A percentile compares a stretch with the other conserved stretches of the same genome.
Evolutionary conservation across 2,329 filamentous ascomycete species (phyloP).

Genomic region (Hypoxylon sp.): DNA sequence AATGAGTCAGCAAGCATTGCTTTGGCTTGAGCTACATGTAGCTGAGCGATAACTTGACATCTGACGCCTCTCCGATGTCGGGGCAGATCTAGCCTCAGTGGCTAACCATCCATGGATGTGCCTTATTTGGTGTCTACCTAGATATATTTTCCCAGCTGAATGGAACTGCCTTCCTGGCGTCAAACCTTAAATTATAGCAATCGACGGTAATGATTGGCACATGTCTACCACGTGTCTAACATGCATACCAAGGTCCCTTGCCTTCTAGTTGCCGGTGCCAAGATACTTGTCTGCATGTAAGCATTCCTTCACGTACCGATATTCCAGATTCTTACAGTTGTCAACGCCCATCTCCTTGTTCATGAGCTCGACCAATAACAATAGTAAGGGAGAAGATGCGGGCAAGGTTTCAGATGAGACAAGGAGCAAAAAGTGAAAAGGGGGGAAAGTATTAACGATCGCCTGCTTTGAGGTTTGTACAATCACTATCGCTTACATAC

Average conservation of each 20-base stretch:
- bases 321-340: not conserved
- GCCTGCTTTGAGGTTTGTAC: no score
- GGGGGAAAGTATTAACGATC: no score
- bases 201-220: not conserved
- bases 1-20: conserved; percentile 15
- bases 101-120: no score
- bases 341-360: not conserved
- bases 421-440: not conserved
- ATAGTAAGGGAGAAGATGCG: not conserved
- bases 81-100: conserved; percentile 8
- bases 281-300: not conserved
- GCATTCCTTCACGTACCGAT: not conserved
- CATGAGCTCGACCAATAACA: not conserved
- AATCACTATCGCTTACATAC: no score
- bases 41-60: not conserved
- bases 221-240: not conserved
- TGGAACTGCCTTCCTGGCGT: conserved; percentile 6
- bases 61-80: conserved; percentile 16
- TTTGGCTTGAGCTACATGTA: not conserved
- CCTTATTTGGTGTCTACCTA: not conserved
- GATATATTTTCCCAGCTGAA: conserved; percentile 16
- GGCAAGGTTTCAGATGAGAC: not conserved
- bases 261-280: not conserved
- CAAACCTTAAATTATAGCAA: conserved; percentile 14
- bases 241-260: not conserved